Evolutionary conservation across 1,139 yeast species (phyloP).

Genomic region (Yamadazyma membranifaciens): DNA sequence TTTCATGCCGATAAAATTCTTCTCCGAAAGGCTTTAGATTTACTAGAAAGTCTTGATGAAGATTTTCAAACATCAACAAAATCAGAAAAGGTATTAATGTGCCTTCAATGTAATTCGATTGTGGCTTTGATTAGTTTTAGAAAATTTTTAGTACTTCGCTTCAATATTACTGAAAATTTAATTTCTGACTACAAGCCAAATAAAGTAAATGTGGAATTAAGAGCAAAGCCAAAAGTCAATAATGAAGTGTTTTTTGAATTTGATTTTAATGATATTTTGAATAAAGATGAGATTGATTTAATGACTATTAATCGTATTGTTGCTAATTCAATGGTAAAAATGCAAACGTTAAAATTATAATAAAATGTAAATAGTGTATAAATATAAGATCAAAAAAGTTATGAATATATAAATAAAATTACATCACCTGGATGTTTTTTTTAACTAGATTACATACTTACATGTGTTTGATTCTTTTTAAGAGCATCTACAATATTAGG

Average conservation of each 20-base stretch:
- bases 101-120: conserved; percentile 21
- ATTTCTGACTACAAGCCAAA: conserved; percentile 25
- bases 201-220: conserved; percentile 26
- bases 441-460: not conserved
- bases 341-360: conserved; percentile 5
- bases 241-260: conserved; percentile 10
- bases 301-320: conserved; percentile 9
- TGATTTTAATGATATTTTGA: conserved; percentile 7
- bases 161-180: conserved; percentile 20
- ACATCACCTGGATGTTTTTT: conserved; percentile 4
- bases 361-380: not conserved
- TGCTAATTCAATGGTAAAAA: conserved; percentile 12
- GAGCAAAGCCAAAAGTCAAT: conserved; percentile 19
- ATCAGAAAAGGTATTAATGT: conserved; percentile 10
- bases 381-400: not conserved
- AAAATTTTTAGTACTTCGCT: conserved; percentile 12
- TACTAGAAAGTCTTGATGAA: conserved; percentile 21
- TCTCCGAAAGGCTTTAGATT: conserved; percentile 32
- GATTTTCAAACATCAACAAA: not conserved
- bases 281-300: not conserved
- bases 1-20: conserved; percentile 17
- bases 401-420: not conserved
- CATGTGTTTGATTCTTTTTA: conserved; percentile 2
- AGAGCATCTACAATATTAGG: conserved; percentile 5
- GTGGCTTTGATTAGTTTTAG: conserved; percentile 23